Evolutionary conservation across 208 protist genomes (phyloP).

Genomic region (Leishmania tarentolae): DNA sequence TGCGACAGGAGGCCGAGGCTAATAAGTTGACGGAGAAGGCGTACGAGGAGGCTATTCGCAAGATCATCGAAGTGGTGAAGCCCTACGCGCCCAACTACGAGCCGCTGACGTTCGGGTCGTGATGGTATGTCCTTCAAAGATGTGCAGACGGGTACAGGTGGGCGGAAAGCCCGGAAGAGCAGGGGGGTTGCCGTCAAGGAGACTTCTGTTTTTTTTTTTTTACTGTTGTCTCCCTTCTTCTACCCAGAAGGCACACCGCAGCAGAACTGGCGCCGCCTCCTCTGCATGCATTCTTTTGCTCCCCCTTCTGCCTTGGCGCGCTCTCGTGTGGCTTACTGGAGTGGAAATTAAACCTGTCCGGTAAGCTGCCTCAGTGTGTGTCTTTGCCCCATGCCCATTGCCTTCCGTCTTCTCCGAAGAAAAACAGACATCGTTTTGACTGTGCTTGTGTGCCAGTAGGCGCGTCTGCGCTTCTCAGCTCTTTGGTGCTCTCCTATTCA

Average conservation of each 20-base stretch:
- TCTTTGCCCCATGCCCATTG: not conserved
- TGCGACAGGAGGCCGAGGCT: conserved; percentile 66
- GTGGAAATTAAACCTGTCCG: not conserved
- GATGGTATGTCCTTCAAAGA: not conserved
- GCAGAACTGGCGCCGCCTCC: not conserved
- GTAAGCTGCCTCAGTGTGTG: not conserved
- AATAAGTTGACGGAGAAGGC: conserved; percentile 43
- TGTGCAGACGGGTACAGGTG: not conserved
- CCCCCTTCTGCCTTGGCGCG: not conserved
- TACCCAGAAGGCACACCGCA: not conserved
- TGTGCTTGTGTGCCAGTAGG: not conserved
- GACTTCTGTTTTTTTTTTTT: not conserved
- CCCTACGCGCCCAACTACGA: conserved; percentile 75
- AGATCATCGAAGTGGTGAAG: conserved; percentile 64
- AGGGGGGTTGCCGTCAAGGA: not conserved
- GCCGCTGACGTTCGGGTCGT: conserved; percentile 43
- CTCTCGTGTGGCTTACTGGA: not conserved
- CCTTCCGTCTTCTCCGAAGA: not conserved
- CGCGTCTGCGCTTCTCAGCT: not conserved
- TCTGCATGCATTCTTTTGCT: not conserved
- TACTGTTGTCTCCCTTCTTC: not conserved
- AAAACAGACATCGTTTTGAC: not conserved
- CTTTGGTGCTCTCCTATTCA: not conserved
- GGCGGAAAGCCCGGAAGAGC: not conserved
- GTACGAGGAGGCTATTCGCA: conserved; percentile 62